These are phyloP conservation scores for Globisporangium mamillatum DNA, from an alignment of 352 stramenopile species.

Conservation along the genomic window DNA sequence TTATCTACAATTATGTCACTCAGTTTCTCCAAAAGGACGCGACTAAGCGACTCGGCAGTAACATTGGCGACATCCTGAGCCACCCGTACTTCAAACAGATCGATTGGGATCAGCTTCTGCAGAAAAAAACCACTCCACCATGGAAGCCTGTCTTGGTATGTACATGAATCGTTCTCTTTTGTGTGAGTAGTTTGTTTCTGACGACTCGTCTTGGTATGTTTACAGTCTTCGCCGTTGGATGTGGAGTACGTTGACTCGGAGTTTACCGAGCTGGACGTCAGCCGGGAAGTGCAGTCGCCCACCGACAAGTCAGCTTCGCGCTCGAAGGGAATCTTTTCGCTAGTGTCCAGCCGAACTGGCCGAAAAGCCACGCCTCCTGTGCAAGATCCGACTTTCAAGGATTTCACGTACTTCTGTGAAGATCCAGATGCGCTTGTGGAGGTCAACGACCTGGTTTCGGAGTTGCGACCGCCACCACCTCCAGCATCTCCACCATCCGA, in stretches of 20 bases:
- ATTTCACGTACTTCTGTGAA: constrained; percentile 90
- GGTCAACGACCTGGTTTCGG: constrained; percentile 75
- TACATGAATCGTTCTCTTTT: not conserved
- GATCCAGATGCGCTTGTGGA: constrained; percentile 83
- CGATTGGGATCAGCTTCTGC: constrained; percentile 82
- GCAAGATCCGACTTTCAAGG: constrained; percentile 88
- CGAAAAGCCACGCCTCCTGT: constrained; percentile 73
- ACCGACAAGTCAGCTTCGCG: constrained; percentile 74
- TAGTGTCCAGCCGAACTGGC: constrained; percentile 62
- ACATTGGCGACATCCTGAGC: constrained; percentile 84
- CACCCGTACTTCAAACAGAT: constrained; percentile 79
- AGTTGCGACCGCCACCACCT: constrained; percentile 56
- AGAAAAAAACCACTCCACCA: constrained; percentile 81
- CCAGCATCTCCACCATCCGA: constrained; percentile 39
- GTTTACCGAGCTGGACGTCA: constrained; percentile 83
- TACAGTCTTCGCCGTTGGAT: constrained; percentile 70
- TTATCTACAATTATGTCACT: not conserved
- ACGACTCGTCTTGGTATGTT: not conserved
- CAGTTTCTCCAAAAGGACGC: constrained; percentile 87
- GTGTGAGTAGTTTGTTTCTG: not conserved
- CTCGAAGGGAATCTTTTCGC: constrained; percentile 81
- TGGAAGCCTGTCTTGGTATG: constrained; percentile 80
- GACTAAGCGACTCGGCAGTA: constrained; percentile 82
- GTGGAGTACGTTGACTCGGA: constrained; percentile 86
- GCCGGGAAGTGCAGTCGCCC: constrained; percentile 78